Evolutionary conservation across 2,329 filamentous ascomycete genomes (phyloP).

Genomic region (Mycogone perniciosa): DNA sequence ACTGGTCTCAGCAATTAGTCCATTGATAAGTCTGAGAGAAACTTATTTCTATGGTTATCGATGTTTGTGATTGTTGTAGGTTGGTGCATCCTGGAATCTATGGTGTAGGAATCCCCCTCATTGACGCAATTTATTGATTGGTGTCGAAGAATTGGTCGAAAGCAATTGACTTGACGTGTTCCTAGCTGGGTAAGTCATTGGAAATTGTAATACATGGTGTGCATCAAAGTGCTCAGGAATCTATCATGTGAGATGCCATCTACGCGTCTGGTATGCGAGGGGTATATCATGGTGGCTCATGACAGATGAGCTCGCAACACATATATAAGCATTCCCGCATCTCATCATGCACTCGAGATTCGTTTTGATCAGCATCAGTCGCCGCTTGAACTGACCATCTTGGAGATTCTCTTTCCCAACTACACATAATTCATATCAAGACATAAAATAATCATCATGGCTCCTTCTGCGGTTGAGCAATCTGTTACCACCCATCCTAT

Average conservation of each 20-base stretch:
- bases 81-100: not conserved
- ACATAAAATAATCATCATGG: constrained; percentile 9
- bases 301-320: no score
- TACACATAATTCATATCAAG: not conserved
- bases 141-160: constrained; percentile 7
- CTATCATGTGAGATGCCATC: no score
- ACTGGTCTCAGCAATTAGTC: constrained; percentile 1
- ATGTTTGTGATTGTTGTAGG: not conserved
- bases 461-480: constrained; percentile 12
- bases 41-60: not conserved
- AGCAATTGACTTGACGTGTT: constrained; percentile 1
- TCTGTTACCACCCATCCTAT: constrained; percentile 7
- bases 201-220: not conserved
- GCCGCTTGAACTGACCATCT: no score
- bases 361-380: not conserved
- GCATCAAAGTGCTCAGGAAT: not conserved
- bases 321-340: no score
- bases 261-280: no score
- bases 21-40: not conserved
- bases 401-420: no score
- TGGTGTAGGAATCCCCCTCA: constrained; percentile 1
- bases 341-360: no score
- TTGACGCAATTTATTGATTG: constrained; percentile 7
- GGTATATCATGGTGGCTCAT: no score
- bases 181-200: not conserved